Percentiles rank a stretch among this genome's conserved stretches.
Evolutionary conservation across 805 yeast species (phyloP).

Genomic region (Wickerhamiella domercqiae): DNA sequence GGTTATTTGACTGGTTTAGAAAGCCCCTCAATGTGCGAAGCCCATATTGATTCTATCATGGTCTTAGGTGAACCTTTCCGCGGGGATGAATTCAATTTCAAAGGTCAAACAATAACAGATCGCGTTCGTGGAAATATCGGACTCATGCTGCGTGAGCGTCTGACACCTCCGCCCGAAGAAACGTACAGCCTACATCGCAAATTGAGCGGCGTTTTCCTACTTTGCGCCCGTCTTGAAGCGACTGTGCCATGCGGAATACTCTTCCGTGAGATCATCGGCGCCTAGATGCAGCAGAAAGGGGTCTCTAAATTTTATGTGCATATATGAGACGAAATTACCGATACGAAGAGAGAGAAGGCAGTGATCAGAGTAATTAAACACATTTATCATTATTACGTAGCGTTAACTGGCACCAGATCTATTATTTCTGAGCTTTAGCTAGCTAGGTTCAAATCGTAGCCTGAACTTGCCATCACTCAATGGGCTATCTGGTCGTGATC

Average conservation of each 20-base stretch:
- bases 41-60: constrained; percentile 81
- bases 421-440: too few species aligned
- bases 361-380: too few species aligned
- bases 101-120: constrained; percentile 80
- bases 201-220: constrained; percentile 80
- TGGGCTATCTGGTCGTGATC: too few species aligned
- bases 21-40: constrained; percentile 70
- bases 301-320: not conserved
- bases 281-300: too few species aligned
- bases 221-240: constrained; percentile 78
- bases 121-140: constrained; percentile 79
- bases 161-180: constrained; percentile 97
- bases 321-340: not conserved
- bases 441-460: too few species aligned
- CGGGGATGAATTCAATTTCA: constrained; percentile 44
- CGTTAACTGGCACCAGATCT: too few species aligned
- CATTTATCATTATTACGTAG: too few species aligned
- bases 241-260: constrained; percentile 64
- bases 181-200: constrained; percentile 94
- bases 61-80: constrained; percentile 90
- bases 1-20: constrained; percentile 91
- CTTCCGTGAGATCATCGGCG: constrained; percentile 60
- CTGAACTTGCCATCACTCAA: too few species aligned
- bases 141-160: constrained; percentile 76
- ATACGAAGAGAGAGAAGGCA: not conserved